Evolutionary conservation across 805 yeast species (phyloP), one percentile per base, ranked within the genome.

Genomic region (Kuraishia floccosa): DNA sequence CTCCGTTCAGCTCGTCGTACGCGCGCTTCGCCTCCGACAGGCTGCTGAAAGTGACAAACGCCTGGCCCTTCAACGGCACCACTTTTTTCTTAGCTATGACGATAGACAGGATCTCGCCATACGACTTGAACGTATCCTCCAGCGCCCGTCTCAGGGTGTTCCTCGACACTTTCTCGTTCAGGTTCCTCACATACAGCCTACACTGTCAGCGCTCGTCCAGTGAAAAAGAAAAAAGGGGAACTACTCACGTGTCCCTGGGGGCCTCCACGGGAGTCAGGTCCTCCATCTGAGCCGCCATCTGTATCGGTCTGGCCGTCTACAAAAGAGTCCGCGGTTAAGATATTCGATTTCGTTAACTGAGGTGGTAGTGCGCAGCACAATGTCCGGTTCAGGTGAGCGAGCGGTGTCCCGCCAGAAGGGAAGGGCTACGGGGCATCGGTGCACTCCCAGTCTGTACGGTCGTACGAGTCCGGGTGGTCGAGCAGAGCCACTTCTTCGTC

Each of bases 371-470:
- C n/a, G n/a, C n/a, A n/a, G n/a, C n/a, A n/a, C n/a, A n/a, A n/a
- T n/a, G n/a, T n/a, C n/a, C n/a, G n/a, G n/a, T n/a, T n/a, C n/a
- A n/a, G n/a, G n/a, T n/a, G n/a, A n/a, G n/a, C n/a, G n/a, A n/a
- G n/a, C n/a, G n/a, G n/a, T n/a, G n/a, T n/a, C n/a, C n/a, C n/a
- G n/a, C n/a, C n/a, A n/a, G n/a, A n/a, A n/a, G n/a, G n/a, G n/a
- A n/a, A n/a, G n/a, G n/a, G n/a, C n/a, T n/a, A 65, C 30, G 76
- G 73, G 16, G 72, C 73, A 40, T 69, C 70, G 3, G 78, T 72
- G 35, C 79, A 75, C 44, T 77, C 85, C 85, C 85, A 78, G 42
- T 76, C 85, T 1, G 84, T 75, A 8, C 84, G 83, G 37, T 76
- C 83, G 40, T 78, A 73, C 2, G 68, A 71, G 3, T 60, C 49